Evolutionary conservation across 805 yeast genomes (phyloP), one percentile per base, ranked within the genome.

Genomic region (Kluyveromyces lactis): DNA sequence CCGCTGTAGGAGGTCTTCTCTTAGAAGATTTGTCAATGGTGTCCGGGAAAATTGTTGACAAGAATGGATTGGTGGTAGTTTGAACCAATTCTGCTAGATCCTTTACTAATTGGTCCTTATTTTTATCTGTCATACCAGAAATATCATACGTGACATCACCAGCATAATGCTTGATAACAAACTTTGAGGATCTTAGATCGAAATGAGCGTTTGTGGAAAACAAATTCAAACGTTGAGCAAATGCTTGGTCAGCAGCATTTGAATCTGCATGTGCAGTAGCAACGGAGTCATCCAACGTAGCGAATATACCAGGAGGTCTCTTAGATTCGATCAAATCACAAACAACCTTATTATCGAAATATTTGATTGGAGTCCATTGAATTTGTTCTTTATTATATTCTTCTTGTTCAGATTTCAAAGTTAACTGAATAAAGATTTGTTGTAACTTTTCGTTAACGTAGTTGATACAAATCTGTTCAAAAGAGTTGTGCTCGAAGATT

Each of bases 191-290:
- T 56, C 98, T 79, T 52, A 84, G 74, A 53, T 89, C 96, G 57
- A 92, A 87, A 60, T 92, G 94, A 18, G 85, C 81, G 60, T 87
- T 89, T 17, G 73, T 63, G 5, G 87, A 69, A 42, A 92, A 84
- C 77, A 85, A 72, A 50, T 86, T 84, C 53, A 92, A 71, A 63
- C 97, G 75, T 68, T 86, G 95, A 13, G 92, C 83, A 63, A 92
- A 92, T 1, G 94, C 85, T 64, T 87, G 95, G 62, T 92, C 99
- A 2, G 97, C 97, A 15, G 97, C 98, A 38, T 68, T 72, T 1
- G 96, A 82, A 57, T 92, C 97, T 3, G 98, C 99, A 59, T 92
- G 98, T 0, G 98, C 98, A 19, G 97, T 92, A 27, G 96, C 97
- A 54, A 87, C 81, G 1, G 97, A 90, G 68, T 92, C 98, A 63